Base-by-base conservation (phyloP, 345 rosid genomes). In the Gossypium ekmanianum region DNA sequence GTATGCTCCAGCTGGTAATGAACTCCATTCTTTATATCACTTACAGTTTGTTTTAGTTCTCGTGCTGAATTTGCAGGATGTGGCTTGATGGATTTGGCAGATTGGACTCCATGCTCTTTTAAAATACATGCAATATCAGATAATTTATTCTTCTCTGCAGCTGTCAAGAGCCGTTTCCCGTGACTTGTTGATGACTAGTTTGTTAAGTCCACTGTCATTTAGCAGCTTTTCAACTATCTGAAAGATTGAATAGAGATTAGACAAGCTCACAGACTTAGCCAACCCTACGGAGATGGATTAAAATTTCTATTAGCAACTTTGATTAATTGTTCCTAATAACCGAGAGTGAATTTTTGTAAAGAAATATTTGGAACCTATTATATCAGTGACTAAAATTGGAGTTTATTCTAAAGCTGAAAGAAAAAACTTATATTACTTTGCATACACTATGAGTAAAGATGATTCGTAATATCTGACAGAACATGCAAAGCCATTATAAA, bases 11-110 rank as follows among this genome's bases (percentile, higher is more conserved):
- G 87, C 86, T 93, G 99, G 77, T 87, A 74, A 70, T 92, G 91
- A 27, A 92, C 99, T 83, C 83, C 97, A 34, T 93, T 91, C 75
- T 90, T 91, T 59, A 95, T 93, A 67, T 95, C 98, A 48, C 96
- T 95, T 2, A 93, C 99, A 0, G 97, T 87, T 84, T 91, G 96
- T 77, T 93, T 93, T 39, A 95, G 78, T 58, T 87, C 92, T 54
- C 87, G 85, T 71, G 87, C 93, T 22, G 80, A 71, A 20, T 69
- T 80, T 56, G 78, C 41, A 24, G 81, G 73, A 41, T 62, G 79
- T 18, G 84, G 82, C 70, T 87, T 89, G 72, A 93, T 75, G 69
- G 84, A 82, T 79, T 83, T 95, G 66, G 94, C 96, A 44, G 89
- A 86, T 26, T 83, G 91, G 58, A 95, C 92, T 3, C 98, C 99